A percentile compares a stretch with the other conserved stretches of the same genome.
Evolutionary conservation across 2,329 filamentous ascomycete genomes (phyloP).

Genomic region (Tolypocladium inflatum): DNA sequence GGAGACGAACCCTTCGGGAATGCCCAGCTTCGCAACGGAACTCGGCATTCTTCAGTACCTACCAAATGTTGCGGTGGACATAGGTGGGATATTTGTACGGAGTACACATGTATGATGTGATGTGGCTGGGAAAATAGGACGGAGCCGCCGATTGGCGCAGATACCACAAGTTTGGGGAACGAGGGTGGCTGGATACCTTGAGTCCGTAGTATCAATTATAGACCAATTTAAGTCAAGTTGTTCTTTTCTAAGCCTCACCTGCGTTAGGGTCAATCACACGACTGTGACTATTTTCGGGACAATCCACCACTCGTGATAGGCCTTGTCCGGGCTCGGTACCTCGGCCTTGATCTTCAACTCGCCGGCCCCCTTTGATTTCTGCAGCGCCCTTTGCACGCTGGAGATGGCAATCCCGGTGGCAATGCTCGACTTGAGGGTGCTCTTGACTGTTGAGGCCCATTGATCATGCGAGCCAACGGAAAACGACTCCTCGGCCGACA

Average conservation of each 20-base stretch:
- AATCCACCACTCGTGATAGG: conserved; percentile 58
- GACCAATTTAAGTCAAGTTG: neutral
- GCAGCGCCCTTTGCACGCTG: conserved; percentile 46
- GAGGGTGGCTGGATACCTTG: neutral
- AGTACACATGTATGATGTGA: neutral
- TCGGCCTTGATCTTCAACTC: conserved; percentile 35
- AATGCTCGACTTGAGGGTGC: conserved; percentile 60
- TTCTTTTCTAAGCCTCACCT: neutral
- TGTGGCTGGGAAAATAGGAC: neutral
- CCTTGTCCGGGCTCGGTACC: conserved; percentile 41
- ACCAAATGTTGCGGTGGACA: neutral
- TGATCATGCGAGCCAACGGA: conserved; percentile 47
- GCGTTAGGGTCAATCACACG: neutral
- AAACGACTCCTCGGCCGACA: conserved; percentile 43
- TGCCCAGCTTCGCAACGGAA: neutral
- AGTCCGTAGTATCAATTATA: conserved; percentile 1
- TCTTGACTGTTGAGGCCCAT: conserved; percentile 52
- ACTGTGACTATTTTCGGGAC: conserved; percentile 38
- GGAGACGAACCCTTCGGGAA: neutral
- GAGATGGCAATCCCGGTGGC: conserved; percentile 56
- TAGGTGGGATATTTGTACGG: neutral
- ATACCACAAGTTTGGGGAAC: neutral
- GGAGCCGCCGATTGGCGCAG: neutral
- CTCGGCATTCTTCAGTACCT: neutral
- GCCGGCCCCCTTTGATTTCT: conserved; percentile 16